These are phyloP conservation scores for Elymus sibiricus DNA, from an alignment of 176 grass and related monocot species.

Conservation along the genomic window DNA sequence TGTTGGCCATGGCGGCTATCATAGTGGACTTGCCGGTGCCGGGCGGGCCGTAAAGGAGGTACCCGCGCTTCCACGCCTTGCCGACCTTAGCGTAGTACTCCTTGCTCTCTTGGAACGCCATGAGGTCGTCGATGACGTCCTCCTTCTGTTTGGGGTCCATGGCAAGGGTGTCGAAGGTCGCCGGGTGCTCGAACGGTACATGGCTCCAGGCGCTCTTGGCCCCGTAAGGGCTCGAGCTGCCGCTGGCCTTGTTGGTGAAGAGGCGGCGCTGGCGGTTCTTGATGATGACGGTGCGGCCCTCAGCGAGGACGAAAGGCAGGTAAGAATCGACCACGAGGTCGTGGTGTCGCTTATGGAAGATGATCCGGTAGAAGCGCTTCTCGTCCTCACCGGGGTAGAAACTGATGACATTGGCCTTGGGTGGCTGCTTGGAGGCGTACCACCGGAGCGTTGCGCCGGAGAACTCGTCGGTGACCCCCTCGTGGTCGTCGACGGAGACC, in stretches of 20 bases:
- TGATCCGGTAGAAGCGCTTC: slow-evolving; percentile 35
- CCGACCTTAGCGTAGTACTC: slow-evolving; percentile 64
- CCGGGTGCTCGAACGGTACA: slow-evolving; percentile 65
- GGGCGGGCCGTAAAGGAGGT: slow-evolving; percentile 39
- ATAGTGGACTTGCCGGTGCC: slow-evolving; percentile 83
- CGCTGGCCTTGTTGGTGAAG: slow-evolving; percentile 58
- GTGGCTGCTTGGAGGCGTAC: neutral
- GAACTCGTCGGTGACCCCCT: slow-evolving; percentile 61
- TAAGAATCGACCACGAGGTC: slow-evolving; percentile 41
- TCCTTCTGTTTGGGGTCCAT: slow-evolving; percentile 55
- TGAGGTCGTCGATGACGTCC: slow-evolving; percentile 51
- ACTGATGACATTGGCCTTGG: slow-evolving; percentile 19
- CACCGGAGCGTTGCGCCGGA: slow-evolving; percentile 48
- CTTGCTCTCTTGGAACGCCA: slow-evolving; percentile 46
- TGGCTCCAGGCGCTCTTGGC: slow-evolving; percentile 44
- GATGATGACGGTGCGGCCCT: slow-evolving; percentile 41
- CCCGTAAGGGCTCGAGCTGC: slow-evolving; percentile 20
- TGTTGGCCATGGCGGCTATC: slow-evolving; percentile 81
- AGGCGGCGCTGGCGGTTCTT: slow-evolving; percentile 57
- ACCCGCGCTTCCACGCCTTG: slow-evolving; percentile 67
- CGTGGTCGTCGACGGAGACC: slow-evolving; percentile 52
- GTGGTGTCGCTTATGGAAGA: slow-evolving; percentile 52
- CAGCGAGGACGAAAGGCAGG: slow-evolving; percentile 32
- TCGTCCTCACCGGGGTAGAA: neutral
- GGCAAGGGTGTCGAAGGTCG: slow-evolving; percentile 56